Conservation (phyloP, 2,329 filamentous ascomycete species). For the Alternaria consortialis region DNA sequence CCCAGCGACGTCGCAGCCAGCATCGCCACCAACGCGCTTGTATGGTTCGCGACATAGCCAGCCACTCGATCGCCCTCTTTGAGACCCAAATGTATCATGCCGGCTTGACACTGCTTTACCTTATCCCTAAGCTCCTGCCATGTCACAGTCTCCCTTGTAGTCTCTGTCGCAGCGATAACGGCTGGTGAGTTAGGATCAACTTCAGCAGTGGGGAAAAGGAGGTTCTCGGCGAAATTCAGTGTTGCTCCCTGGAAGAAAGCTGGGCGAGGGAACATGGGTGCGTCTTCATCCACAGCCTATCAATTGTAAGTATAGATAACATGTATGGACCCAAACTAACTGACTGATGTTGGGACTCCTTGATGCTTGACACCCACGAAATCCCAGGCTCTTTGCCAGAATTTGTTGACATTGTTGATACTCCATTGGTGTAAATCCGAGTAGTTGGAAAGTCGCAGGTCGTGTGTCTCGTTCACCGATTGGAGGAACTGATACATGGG, state of each 20-base stretch:
- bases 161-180: constrained; percentile 84
- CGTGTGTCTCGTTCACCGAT: constrained; percentile 72
- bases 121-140: constrained; percentile 84
- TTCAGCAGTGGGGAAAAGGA: constrained; percentile 76
- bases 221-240: constrained; percentile 94
- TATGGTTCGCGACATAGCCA: constrained; percentile 88
- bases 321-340: constrained; percentile 13
- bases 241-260: constrained; percentile 81
- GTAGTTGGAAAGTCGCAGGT: constrained; percentile 71
- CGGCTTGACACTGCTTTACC: constrained; percentile 76
- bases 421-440: constrained; percentile 86
- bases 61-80: constrained; percentile 68
- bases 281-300: constrained; percentile 72
- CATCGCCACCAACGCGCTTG: constrained; percentile 87
- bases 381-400: constrained; percentile 88
- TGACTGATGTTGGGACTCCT: constrained; percentile 67
- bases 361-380: constrained; percentile 80
- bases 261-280: constrained; percentile 84
- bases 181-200: constrained; percentile 70
- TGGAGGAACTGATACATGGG: constrained; percentile 77
- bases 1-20: constrained; percentile 83
- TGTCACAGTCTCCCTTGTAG: constrained; percentile 68
- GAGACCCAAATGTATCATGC: constrained; percentile 73
- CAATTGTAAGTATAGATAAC: constrained; percentile 18
- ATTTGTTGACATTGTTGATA: constrained; percentile 74